A percentile compares a stretch with the other conserved stretches of the same genome.
These are phyloP conservation scores for Juglanconis sp. DNA, from an alignment of 2,329 filamentous ascomycete species.

Conservation along the genomic window DNA sequence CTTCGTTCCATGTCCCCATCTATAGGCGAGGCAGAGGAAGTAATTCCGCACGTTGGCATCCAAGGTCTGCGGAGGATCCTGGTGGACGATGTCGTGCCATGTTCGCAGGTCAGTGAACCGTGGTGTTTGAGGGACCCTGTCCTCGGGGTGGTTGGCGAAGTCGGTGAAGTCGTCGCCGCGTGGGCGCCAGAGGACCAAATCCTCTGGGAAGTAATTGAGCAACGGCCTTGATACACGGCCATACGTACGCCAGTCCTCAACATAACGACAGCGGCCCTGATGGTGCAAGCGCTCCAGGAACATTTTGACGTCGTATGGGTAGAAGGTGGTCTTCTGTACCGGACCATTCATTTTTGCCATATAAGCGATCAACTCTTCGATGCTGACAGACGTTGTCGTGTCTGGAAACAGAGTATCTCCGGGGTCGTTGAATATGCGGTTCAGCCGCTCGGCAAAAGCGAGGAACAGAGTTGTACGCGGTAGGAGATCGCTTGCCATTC, in stretches of 20 bases:
- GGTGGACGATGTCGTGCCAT: constrained; percentile 8
- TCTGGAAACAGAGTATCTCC: constrained; percentile 25
- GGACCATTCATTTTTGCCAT: constrained; percentile 25
- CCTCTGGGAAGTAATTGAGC: constrained; percentile 29
- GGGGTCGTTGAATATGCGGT: constrained; percentile 30
- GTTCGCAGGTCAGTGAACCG: constrained; percentile 9
- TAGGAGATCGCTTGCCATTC: constrained; percentile 21
- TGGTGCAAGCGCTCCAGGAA: constrained; percentile 28
- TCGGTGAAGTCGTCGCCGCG: not conserved
- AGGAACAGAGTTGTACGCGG: constrained; percentile 27
- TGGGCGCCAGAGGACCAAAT: constrained; percentile 26
- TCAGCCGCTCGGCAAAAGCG: constrained; percentile 31
- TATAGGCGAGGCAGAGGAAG: constrained; percentile 13
- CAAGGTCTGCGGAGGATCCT: not conserved
- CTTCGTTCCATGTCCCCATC: constrained; percentile 7
- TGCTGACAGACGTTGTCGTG: constrained; percentile 19
- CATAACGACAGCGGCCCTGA: constrained; percentile 25
- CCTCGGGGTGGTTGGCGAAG: not conserved
- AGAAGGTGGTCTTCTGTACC: constrained; percentile 26
- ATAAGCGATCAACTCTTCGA: constrained; percentile 26
- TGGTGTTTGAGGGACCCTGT: not conserved
- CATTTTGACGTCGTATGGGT: constrained; percentile 27
- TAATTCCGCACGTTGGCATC: not conserved
- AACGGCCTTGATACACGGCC: constrained; percentile 27
- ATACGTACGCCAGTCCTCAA: constrained; percentile 21